Evolutionary conservation across 2,329 filamentous ascomycete species (phyloP).

Genomic region (Epichloe gansuensis): DNA sequence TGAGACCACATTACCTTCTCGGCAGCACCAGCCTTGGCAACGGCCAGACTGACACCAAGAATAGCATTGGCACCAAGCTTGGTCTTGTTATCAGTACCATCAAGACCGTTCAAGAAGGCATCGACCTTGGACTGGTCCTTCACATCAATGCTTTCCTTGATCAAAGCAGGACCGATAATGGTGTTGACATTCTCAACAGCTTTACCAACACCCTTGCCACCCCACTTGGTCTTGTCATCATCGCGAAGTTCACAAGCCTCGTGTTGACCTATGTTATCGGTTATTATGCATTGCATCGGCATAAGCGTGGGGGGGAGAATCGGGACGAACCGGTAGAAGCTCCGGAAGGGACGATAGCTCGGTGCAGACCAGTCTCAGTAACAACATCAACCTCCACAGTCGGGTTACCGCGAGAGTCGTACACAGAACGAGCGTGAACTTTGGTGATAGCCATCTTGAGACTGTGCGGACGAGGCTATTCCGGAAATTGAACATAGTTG

Average conservation of each 20-base stretch:
- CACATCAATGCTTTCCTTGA: constrained; percentile 71
- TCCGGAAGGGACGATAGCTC: constrained; percentile 92
- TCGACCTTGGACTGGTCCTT: constrained; percentile 79
- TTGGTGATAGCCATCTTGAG: constrained; percentile 76
- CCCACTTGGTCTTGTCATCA: constrained; percentile 77
- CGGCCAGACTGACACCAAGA: constrained; percentile 69
- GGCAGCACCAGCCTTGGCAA: constrained; percentile 80
- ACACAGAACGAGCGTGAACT: constrained; percentile 88
- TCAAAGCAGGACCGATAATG: constrained; percentile 65
- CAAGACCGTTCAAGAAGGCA: constrained; percentile 72
- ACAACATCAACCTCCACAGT: constrained; percentile 97
- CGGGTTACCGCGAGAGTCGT: constrained; percentile 96
- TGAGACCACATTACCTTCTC: constrained; percentile 48
- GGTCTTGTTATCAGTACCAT: constrained; percentile 76
- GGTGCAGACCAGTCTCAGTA: constrained; percentile 92
- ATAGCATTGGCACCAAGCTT: constrained; percentile 84
- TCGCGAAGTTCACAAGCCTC: constrained; percentile 87
- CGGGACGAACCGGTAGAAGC: constrained; percentile 70
- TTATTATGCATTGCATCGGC: constrained; percentile 18
- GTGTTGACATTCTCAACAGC: constrained; percentile 79
- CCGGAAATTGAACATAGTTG: not conserved
- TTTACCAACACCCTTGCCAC: constrained; percentile 76
- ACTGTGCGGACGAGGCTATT: constrained; percentile 1
- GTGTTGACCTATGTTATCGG: constrained; percentile 53
- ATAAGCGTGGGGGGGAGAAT: constrained; percentile 11